phyloP scores from a whole-genome alignment of 768 basidiomycete species.

The Coprinellus aureogranulatus region DNA sequence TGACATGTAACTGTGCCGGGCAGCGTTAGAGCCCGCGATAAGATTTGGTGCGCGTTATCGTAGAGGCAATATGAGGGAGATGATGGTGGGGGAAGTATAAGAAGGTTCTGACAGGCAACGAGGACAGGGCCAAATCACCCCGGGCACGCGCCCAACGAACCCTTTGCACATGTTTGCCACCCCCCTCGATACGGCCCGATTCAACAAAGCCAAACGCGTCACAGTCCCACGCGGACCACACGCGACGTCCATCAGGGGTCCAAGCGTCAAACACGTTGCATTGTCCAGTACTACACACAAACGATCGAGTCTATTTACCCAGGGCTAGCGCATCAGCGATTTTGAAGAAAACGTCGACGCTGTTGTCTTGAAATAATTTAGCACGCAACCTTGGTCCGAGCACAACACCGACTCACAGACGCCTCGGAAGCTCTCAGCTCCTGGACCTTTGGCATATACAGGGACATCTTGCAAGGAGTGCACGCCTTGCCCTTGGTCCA shows the following conservation, averaged over 20 bases:
- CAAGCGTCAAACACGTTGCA: too few species aligned
- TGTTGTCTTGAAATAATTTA: constrained; percentile 32
- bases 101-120: neutral
- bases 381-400: neutral
- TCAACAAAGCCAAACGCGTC: neutral
- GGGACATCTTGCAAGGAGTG: constrained; percentile 44
- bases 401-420: constrained; percentile 31
- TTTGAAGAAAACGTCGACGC: constrained; percentile 43
- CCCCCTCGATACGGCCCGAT: neutral
- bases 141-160: constrained; percentile 12
- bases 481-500: constrained; percentile 36
- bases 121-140: neutral
- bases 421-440: constrained; percentile 40
- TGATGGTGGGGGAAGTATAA: neutral
- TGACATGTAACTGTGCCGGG: constrained; percentile 58
- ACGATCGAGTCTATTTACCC: constrained; percentile 1
- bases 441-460: constrained; percentile 44
- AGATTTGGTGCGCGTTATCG: neutral
- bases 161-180: constrained; percentile 11
- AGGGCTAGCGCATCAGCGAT: constrained; percentile 35
- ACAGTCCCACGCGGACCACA: neutral
- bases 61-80: neutral
- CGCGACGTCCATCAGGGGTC: neutral
- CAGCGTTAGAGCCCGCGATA: constrained; percentile 10
- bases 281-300: too few species aligned